Conservation (phyloP, 768 basidiomycete species). For the Scleroderma bovista region DNA sequence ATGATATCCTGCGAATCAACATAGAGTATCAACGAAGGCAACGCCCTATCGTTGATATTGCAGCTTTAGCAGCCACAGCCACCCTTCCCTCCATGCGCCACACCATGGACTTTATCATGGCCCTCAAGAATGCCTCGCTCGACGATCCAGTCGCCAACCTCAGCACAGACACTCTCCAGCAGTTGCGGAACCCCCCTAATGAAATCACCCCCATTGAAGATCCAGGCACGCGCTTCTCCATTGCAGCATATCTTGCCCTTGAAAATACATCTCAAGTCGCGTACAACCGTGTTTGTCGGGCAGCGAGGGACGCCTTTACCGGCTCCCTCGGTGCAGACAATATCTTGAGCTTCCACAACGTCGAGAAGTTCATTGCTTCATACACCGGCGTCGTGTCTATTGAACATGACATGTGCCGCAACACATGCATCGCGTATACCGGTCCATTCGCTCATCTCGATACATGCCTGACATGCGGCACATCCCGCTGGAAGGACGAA, state of each 20-base stretch:
- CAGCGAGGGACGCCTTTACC: slow-evolving; percentile 10
- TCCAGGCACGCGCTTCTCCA: neutral
- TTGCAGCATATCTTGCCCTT: neutral
- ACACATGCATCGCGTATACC: slow-evolving; percentile 37
- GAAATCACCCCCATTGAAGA: neutral
- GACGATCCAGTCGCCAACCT: too few species aligned
- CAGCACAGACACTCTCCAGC: too few species aligned
- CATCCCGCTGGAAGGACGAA: slow-evolving; percentile 23
- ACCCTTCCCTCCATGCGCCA: too few species aligned
- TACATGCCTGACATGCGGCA: slow-evolving; percentile 27
- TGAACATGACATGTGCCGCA: slow-evolving; percentile 36
- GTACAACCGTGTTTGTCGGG: slow-evolving; percentile 22
- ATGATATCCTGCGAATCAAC: too few species aligned
- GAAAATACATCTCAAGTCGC: slow-evolving; percentile 26
- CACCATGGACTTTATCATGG: too few species aligned
- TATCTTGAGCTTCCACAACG: slow-evolving; percentile 17
- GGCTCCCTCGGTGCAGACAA: slow-evolving; percentile 4
- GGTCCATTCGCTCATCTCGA: slow-evolving; percentile 30
- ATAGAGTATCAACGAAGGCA: too few species aligned
- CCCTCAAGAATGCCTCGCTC: too few species aligned
- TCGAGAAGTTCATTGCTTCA: slow-evolving; percentile 2
- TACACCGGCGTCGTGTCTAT: slow-evolving; percentile 30
- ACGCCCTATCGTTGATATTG: too few species aligned
- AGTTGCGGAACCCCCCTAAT: too few species aligned
- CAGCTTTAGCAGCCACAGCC: too few species aligned